A percentile compares a stretch with the other conserved stretches of the same genome.
These are phyloP conservation scores for Plasmodium inui DNA, from an alignment of 169 alveolate genomes.

Conservation along the genomic window DNA sequence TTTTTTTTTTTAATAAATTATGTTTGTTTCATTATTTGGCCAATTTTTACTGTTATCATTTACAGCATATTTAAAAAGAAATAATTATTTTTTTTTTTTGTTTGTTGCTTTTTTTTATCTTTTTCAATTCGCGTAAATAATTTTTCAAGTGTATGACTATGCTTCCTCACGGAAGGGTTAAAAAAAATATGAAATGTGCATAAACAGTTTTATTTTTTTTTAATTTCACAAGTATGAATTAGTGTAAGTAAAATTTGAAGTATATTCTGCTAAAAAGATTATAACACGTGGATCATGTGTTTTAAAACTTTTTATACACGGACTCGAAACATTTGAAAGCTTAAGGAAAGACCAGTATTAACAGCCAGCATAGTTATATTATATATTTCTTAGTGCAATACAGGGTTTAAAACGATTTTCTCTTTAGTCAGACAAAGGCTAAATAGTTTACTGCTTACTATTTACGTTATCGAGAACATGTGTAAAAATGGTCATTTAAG, in stretches of 20 bases:
- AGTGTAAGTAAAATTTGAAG: slow-evolving; percentile 13
- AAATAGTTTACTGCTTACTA: slow-evolving; percentile 1
- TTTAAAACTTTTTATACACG: not conserved
- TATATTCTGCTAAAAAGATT: not conserved
- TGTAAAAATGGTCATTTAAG: not conserved
- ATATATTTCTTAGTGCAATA: not conserved
- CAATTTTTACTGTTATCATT: not conserved
- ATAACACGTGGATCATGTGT: not conserved
- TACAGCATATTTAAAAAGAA: not conserved
- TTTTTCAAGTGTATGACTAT: not conserved
- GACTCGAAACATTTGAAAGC: not conserved
- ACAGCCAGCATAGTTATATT: not conserved
- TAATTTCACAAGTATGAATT: slow-evolving; percentile 32
- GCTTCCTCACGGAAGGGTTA: not conserved
- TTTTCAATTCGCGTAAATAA: not conserved
- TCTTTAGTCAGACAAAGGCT: slow-evolving; percentile 29
- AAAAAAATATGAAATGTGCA: slow-evolving; percentile 5
- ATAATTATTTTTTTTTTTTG: not conserved
- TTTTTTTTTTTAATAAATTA: not conserved
- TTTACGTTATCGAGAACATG: slow-evolving; percentile 15
- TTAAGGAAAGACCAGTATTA: slow-evolving; percentile 3
- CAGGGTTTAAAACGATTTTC: not conserved
- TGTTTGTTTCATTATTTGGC: not conserved
- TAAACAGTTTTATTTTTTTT: not conserved
- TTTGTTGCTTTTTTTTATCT: not conserved